Conservation (phyloP, 345 rosid species). For the Camelina hispida region DNA sequence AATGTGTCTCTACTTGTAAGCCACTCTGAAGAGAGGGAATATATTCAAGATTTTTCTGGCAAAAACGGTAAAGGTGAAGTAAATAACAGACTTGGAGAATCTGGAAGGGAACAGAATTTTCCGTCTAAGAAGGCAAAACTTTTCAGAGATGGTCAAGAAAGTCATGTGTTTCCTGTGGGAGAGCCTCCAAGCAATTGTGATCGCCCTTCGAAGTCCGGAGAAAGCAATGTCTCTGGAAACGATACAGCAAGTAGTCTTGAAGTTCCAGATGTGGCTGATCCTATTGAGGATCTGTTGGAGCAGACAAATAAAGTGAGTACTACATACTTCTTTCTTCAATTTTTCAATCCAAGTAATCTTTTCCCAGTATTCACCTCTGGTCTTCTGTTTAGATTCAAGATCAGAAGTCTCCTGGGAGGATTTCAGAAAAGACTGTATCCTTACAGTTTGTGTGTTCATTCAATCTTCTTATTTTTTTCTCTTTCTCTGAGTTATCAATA, state of each 20-base stretch:
- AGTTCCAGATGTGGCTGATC: constrained; percentile 90
- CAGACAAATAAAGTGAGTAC: constrained; percentile 80
- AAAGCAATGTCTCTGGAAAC: constrained; percentile 43
- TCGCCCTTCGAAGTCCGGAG: constrained; percentile 44
- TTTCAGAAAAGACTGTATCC: constrained; percentile 72
- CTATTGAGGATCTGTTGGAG: constrained; percentile 89
- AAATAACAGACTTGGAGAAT: no score
- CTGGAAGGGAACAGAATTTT: no score
- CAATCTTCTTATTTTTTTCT: background rate
- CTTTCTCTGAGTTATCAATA: background rate
- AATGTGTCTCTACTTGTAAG: constrained; percentile 55
- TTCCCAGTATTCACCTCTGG: constrained; percentile 38
- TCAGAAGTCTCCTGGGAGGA: constrained; percentile 63
- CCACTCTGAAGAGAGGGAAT: constrained; percentile 54
- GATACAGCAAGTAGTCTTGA: constrained; percentile 54
- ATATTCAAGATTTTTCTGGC: constrained; percentile 36
- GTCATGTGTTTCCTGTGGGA: constrained; percentile 45
- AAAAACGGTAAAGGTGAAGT: constrained; percentile 28
- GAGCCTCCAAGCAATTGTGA: constrained; percentile 45
- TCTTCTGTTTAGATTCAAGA: constrained; percentile 69
- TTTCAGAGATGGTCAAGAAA: background rate
- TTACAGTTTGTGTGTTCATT: constrained; percentile 34
- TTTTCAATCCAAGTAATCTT: constrained; percentile 30
- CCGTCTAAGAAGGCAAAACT: no score
- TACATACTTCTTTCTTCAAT: constrained; percentile 25